Evolutionary conservation across 495 filamentous ascomycete species (phyloP).

Genomic region (Chaetomium tenue): DNA sequence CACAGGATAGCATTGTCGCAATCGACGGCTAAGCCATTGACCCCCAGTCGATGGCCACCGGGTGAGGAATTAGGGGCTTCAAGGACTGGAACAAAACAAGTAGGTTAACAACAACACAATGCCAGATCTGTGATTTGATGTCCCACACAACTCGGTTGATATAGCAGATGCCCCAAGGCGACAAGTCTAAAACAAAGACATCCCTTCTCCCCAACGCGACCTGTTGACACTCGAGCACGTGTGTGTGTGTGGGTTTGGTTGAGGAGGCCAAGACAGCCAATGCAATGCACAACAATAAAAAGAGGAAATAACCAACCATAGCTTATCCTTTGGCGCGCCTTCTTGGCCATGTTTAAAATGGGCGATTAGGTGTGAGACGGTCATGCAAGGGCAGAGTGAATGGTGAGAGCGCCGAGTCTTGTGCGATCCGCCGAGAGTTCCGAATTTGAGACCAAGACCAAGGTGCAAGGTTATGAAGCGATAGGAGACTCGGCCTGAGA

Average conservation of each 20-base stretch:
- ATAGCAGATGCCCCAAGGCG: background rate
- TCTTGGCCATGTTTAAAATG: constrained; percentile 53
- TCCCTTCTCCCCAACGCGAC: background rate
- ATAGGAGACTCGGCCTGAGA: background rate
- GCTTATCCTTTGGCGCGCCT: constrained; percentile 62
- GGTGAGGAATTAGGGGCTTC: constrained; percentile 88
- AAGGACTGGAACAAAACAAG: constrained; percentile 61
- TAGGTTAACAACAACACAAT: constrained; percentile 10
- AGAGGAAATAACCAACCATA: constrained; percentile 54
- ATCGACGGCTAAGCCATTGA: constrained; percentile 91
- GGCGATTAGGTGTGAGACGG: constrained; percentile 29
- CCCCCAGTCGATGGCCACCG: constrained; percentile 82
- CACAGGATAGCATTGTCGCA: constrained; percentile 81
- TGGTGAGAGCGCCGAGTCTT: background rate
- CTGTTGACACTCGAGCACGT: background rate
- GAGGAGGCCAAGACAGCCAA: constrained; percentile 5
- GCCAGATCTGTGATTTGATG: background rate
- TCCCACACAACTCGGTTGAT: background rate
- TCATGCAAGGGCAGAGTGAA: constrained; percentile 36
- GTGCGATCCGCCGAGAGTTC: background rate
- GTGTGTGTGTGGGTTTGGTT: constrained; percentile 24
- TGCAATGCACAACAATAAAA: constrained; percentile 10
- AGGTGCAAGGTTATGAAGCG: background rate
- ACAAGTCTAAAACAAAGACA: background rate
- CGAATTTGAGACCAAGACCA: no score